Percentiles rank a stretch among this genome's conserved stretches.
Evolutionary conservation across 192 early-diverging fungal species (phyloP).

Genomic region (Coemansia sp.): DNA sequence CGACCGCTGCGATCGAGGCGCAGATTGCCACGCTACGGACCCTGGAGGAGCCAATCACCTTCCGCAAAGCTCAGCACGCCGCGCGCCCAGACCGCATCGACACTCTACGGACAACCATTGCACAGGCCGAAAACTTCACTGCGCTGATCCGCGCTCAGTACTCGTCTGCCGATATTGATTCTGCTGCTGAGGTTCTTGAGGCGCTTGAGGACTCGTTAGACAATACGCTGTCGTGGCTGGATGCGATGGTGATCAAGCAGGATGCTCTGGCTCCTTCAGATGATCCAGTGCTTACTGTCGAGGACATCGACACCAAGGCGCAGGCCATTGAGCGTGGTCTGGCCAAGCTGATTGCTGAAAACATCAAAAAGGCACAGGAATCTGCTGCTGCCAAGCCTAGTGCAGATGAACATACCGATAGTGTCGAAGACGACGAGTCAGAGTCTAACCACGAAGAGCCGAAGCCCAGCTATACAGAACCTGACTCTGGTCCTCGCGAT

Average conservation of each 20-base stretch:
- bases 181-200: constrained; percentile 32
- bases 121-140: constrained; percentile 53
- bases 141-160: constrained; percentile 41
- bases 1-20: constrained; percentile 39
- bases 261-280: constrained; percentile 55
- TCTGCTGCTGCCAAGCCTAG: constrained; percentile 19
- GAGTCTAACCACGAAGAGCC: not conserved
- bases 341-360: constrained; percentile 59
- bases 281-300: constrained; percentile 64
- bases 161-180: constrained; percentile 56
- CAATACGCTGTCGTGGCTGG: constrained; percentile 60
- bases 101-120: constrained; percentile 44
- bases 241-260: constrained; percentile 61
- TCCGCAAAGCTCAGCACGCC: constrained; percentile 54
- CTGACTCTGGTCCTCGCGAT: not conserved
- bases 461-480: not conserved
- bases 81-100: constrained; percentile 60
- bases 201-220: constrained; percentile 58
- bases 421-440: constrained; percentile 5
- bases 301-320: constrained; percentile 57
- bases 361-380: constrained; percentile 56
- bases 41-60: constrained; percentile 47
- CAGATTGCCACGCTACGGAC: constrained; percentile 46
- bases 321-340: constrained; percentile 56
- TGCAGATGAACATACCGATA: constrained; percentile 18